Percentiles rank a stretch among this genome's conserved stretches.
phyloP scores from a whole-genome alignment of 768 basidiomycete genomes.

The Auriscalpium orientale region DNA sequence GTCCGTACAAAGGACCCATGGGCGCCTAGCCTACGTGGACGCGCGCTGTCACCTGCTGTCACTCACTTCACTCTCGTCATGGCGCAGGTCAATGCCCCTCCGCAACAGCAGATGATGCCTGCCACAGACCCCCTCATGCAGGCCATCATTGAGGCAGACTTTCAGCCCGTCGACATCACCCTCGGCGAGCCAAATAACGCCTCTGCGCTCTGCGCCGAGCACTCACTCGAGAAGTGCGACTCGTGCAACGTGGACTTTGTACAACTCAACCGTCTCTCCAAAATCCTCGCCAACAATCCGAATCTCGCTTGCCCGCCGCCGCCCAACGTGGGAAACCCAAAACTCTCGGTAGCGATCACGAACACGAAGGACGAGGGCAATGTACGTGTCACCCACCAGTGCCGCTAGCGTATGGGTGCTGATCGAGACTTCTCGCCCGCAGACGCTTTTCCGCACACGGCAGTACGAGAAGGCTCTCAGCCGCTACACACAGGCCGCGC shows the following conservation, averaged over 20 bases:
- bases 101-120: slow-evolving; percentile 32
- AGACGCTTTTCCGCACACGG: slow-evolving; percentile 76
- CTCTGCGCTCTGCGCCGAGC: slow-evolving; percentile 53
- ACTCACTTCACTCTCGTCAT: slow-evolving; percentile 19
- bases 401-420: slow-evolving; percentile 14
- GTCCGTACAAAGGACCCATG: not conserved
- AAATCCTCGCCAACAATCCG: slow-evolving; percentile 61
- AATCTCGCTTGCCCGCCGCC: slow-evolving; percentile 76
- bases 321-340: slow-evolving; percentile 64
- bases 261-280: slow-evolving; percentile 68
- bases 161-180: slow-evolving; percentile 46
- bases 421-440: not conserved
- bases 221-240: slow-evolving; percentile 68
- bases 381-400: slow-evolving; percentile 38
- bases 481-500: slow-evolving; percentile 73
- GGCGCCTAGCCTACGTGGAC: not conserved
- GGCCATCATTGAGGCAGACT: slow-evolving; percentile 71
- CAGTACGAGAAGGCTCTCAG: slow-evolving; percentile 64
- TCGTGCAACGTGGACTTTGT: slow-evolving; percentile 69
- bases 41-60: not conserved
- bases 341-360: slow-evolving; percentile 66
- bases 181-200: slow-evolving; percentile 46
- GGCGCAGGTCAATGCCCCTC: slow-evolving; percentile 26
- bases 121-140: slow-evolving; percentile 66
- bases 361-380: slow-evolving; percentile 92